Base-by-base conservation (phyloP, 1,284 basidiomycete species). In the Trichosporon sp. region DNA sequence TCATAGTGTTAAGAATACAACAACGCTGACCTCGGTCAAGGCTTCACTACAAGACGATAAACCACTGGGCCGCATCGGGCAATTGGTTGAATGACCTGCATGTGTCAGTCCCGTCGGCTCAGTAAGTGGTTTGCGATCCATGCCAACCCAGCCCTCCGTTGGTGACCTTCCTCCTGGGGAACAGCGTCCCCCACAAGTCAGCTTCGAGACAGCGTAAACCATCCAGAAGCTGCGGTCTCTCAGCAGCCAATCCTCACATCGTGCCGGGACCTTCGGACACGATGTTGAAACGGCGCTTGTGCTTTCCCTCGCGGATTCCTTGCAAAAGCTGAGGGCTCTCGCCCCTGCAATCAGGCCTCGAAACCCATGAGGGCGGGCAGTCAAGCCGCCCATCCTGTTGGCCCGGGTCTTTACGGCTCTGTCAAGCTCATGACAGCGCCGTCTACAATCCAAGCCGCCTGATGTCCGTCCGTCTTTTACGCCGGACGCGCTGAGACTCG, bases 401-500 rank as follows among this genome's bases (percentile, higher is more conserved):
- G 69, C 71, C 60, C 60, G 66, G 67, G 69, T 68, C 73, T 74
- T 74, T 74, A 67, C 69, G 66, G 56, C 65, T 51, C 66, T 27
- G 66, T 32, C 67, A 27, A 32, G 47, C 70, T 65, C 44, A 12
- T 47, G 32, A 65, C 62, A 63, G 65, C 63, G 21, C 65, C 68
- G 56, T 70, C 65, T 68, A 68, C 68, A 47, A 56, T 68, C 71
- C 66, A 44, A 31, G 44, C 25, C 58, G 15, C 31, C 13, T 9
- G 27, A 32, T 74, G 69, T 74, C 70, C 73, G 73, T 74, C 69
- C 71, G 68, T 63, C 69, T 67, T 70, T 69, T 70, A 72, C 69
- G 25, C 72, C 42, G 58, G 25, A 23, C 27, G 32, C 25, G 67
- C 53, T 68, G 32, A 7, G 29, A 62, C 69, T 68, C 29, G 34